Evolutionary conservation across 495 filamentous ascomycete species (phyloP), one percentile per base, ranked within the genome.

Genomic region (Aspergillus indologenus): DNA sequence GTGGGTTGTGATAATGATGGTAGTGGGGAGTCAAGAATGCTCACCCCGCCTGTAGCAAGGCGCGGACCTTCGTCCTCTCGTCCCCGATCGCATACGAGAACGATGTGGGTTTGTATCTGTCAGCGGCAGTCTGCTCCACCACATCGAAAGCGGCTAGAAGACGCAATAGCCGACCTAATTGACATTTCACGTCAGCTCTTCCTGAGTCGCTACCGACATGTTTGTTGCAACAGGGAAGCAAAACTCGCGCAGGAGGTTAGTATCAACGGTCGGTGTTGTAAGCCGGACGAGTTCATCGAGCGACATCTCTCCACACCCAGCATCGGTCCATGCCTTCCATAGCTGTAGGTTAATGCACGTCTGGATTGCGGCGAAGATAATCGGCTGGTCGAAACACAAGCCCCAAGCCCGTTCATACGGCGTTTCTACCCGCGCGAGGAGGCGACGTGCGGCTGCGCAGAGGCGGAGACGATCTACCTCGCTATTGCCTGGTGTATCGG

Each of bases 91-190:
- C 68, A 11, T 63, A 54, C 24, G 75, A 79, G 26, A 78, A 65
- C 5, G 69, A 66, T 24, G 65, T 79, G 4, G 73, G 69, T 14
- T 62, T 60, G 61, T 68, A 81, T 29, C 11, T 49, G 51, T 76
- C 72, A 48, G 67, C 51, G 0, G 57, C 69, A 0, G 64, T 68
- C 58, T 81, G 76, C 21, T 66, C 63, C 26, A 80, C 66, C 14
- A 71, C 62, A 29, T 68, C 65, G 46, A 72, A 68, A 12, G 77
- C 71, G 12, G 72, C 71, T 8, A 79, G 58, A 47, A 75, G 70
- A 40, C 77, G 70, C 22, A 79, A 62, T 34, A 80, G 43, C 8
- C 78, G 76, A 24, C 73, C 73, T 76, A 45, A 34, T 24, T 34
- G 18, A 40, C 3, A 50, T 21, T 15, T 6, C 21, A 9, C 20